A percentile compares a stretch with the other conserved stretches of the same genome.
Evolutionary conservation across 2,329 filamentous ascomycete genomes (phyloP).

Genomic region (Talaromyces sp.): DNA sequence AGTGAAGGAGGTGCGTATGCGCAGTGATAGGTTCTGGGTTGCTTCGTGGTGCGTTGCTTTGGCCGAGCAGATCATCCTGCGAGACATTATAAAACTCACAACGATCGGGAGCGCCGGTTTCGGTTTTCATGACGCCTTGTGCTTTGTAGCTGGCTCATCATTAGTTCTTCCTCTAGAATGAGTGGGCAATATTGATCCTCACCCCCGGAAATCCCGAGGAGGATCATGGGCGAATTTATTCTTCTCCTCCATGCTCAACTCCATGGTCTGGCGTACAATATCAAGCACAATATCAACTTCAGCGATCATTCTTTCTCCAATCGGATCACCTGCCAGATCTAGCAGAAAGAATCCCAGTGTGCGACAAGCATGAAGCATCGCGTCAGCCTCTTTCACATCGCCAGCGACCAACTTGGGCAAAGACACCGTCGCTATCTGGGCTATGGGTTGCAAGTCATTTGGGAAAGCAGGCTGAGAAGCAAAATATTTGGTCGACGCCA

Average conservation of each 20-base stretch:
- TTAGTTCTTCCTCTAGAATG: neutral
- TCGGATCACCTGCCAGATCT: slow-evolving; percentile 31
- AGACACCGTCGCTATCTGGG: neutral
- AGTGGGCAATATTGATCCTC: neutral
- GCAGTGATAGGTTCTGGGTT: slow-evolving; percentile 20
- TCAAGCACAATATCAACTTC: slow-evolving; percentile 4
- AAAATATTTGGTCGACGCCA: slow-evolving; percentile 2
- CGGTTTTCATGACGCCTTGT: slow-evolving; percentile 19
- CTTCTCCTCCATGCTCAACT: slow-evolving; percentile 39
- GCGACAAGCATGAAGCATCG: slow-evolving; percentile 27
- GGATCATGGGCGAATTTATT: slow-evolving; percentile 34
- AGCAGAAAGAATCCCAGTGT: slow-evolving; percentile 54
- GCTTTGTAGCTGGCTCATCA: slow-evolving; percentile 19
- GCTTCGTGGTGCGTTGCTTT: slow-evolving; percentile 18
- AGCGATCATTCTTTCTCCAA: slow-evolving; percentile 27
- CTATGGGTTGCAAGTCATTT: slow-evolving; percentile 10
- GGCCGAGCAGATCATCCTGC: slow-evolving; percentile 31
- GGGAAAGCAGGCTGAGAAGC: neutral
- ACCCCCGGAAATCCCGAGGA: slow-evolving; percentile 12
- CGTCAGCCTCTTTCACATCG: neutral
- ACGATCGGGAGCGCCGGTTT: slow-evolving; percentile 26
- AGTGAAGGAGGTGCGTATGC: slow-evolving; percentile 19
- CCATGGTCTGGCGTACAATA: slow-evolving; percentile 2
- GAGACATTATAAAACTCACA: slow-evolving; percentile 31
- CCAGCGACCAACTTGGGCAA: slow-evolving; percentile 1